phyloP scores from a whole-genome alignment of 148 eudicot genomes.

The Selenicereus undatus region DNA sequence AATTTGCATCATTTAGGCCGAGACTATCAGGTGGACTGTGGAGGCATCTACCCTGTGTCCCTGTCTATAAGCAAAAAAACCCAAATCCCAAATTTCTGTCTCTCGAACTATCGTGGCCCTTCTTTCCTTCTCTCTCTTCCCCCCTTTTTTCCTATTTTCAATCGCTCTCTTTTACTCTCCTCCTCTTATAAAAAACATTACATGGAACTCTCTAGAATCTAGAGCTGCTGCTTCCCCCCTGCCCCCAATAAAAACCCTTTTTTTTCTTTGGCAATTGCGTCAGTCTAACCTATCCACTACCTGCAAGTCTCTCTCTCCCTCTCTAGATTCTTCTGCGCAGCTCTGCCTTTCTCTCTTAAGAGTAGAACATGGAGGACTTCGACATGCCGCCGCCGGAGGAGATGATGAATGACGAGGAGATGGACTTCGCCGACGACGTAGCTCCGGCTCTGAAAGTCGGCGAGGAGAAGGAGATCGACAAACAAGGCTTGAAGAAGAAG shows the following conservation, averaged over 20 bases:
- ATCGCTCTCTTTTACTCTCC: constrained; percentile 3
- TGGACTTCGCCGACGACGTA: constrained; percentile 45
- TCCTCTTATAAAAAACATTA: not conserved
- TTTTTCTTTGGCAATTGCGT: not conserved
- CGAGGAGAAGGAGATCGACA: constrained; percentile 84
- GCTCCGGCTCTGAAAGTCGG: constrained; percentile 57
- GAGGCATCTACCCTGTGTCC: not conserved
- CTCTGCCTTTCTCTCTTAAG: constrained; percentile 19
- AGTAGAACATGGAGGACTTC: constrained; percentile 51
- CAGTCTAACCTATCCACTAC: not conserved
- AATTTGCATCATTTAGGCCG: too few relatives aligned
- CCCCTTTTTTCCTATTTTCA: not conserved
- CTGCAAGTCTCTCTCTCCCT: constrained; percentile 10
- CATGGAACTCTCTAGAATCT: constrained; percentile 40
- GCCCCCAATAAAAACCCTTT: not conserved
- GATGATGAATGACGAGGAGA: constrained; percentile 46
- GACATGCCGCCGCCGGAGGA: constrained; percentile 60
- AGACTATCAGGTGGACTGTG: too few relatives aligned
- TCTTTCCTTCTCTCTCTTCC: not conserved
- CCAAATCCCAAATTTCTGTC: not conserved
- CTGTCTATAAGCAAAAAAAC: not conserved
- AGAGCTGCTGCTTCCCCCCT: not conserved
- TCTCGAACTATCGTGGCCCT: constrained; percentile 9
- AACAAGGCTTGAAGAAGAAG: constrained; percentile 82
- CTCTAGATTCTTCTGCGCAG: constrained; percentile 3